These are phyloP conservation scores for Cladochytrium replicatum DNA, from an alignment of 192 early-diverging fungal species.

Conservation along the genomic window DNA sequence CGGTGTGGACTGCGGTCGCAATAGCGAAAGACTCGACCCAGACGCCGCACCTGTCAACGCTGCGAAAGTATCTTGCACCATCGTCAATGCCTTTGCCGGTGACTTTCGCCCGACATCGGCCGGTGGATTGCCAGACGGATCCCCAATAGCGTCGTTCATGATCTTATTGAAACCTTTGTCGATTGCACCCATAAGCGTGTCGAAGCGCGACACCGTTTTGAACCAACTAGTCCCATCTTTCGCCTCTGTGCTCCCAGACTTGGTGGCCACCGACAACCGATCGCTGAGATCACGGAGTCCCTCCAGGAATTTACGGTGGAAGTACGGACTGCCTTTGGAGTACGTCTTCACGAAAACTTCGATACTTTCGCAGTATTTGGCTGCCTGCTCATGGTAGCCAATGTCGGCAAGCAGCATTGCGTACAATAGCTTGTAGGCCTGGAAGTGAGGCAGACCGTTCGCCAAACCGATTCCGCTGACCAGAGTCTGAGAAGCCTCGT, in stretches of 20 bases:
- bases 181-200: neutral
- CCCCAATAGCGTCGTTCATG: constrained; percentile 50
- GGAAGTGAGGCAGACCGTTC: constrained; percentile 71
- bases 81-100: neutral
- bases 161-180: constrained; percentile 44
- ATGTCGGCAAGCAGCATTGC: constrained; percentile 74
- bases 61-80: neutral
- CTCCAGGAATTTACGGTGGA: constrained; percentile 61
- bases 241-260: constrained; percentile 13
- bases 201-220: neutral
- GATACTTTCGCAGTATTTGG: constrained; percentile 69
- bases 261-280: constrained; percentile 36
- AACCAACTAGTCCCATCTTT: neutral
- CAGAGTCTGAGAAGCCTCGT: constrained; percentile 61
- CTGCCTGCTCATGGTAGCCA: constrained; percentile 62
- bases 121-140: neutral
- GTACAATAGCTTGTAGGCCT: constrained; percentile 77
- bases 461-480: constrained; percentile 26
- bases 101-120: neutral
- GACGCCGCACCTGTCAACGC: neutral
- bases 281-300: constrained; percentile 64
- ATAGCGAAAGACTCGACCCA: neutral
- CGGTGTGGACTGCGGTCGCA: neutral
- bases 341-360: constrained; percentile 59
- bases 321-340: constrained; percentile 69